Base-by-base conservation (phyloP, 2,329 filamentous ascomycete genomes). In the Coleophoma cylindrospora region DNA sequence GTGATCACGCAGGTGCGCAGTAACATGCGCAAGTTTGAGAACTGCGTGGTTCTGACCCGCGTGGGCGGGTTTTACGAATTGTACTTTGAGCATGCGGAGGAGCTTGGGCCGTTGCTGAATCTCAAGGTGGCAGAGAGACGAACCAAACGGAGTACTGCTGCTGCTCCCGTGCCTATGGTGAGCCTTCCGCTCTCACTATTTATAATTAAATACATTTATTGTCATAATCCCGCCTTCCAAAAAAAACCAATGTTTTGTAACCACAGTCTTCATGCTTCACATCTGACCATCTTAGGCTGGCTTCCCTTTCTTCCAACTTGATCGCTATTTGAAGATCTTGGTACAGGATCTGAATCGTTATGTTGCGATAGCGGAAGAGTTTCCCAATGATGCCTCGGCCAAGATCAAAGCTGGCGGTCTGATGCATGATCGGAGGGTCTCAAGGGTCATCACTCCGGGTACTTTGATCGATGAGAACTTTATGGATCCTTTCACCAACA, bases 401-500 rank as follows among this genome's bases (percentile, higher is more conserved):
- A 89, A 82, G 68, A 72, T 86, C 56, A 92, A 86, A 64, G 79
- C 83, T 17, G 89, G 89, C 13, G 90, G 89, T 3, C 72, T 92
- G 55, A 76, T 92, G 74, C 95, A 94, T 66, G 87, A 95, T 65
- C 86, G 94, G 22, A 84, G 77, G 58, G 90, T 99, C 13, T 81
- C 89, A 15, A 84, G 94, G 50, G 86, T 99, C 58, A 83, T 99
- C 63, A 97, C 94, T 1, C 91, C 94, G 1, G 94, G 94, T 17
- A 99, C 94, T 1, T 74, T 99, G 48, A 96, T 99, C 57, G 94
- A 99, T 68, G 94, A 99, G 70, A 91, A 91, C 61, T 99, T 97
- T 67, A 91, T 99, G 75, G 89, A 97, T 65, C 89, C 91, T 1
- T 92, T 88, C 64, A 84, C 89, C 61, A 96, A 94, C 69, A 97